Percentiles rank a stretch among this genome's conserved stretches.
phyloP scores from a whole-genome alignment of 2,329 filamentous ascomycete species.

The Fonsecaea erecta region DNA sequence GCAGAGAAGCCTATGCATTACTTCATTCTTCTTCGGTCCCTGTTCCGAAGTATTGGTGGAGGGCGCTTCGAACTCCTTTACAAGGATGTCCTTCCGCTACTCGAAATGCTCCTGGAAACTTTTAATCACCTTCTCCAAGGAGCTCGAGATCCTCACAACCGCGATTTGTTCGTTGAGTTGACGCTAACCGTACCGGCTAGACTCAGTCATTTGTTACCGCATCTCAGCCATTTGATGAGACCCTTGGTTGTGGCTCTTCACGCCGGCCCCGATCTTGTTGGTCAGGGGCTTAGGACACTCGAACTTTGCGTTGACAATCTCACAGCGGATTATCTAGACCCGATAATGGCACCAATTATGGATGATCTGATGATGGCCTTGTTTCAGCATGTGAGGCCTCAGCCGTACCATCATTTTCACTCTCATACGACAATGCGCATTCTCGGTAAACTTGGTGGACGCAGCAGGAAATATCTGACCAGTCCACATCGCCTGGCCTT shows the following conservation, averaged over 20 bases:
- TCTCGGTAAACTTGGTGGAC: constrained; percentile 90
- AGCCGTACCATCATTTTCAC: constrained; percentile 96
- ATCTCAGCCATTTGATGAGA: constrained; percentile 95
- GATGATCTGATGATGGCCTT: constrained; percentile 97
- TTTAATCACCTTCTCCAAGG: constrained; percentile 93
- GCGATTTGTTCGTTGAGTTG: constrained; percentile 95
- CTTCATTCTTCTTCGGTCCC: constrained; percentile 85
- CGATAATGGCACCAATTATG: constrained; percentile 98
- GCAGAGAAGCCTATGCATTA: constrained; percentile 99
- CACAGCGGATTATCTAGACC: constrained; percentile 95
- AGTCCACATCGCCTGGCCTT: constrained; percentile 83
- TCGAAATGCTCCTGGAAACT: constrained; percentile 97
- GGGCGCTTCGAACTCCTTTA: constrained; percentile 97
- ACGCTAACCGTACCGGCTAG: constrained; percentile 94
- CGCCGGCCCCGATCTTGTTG: constrained; percentile 89
- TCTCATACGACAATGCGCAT: constrained; percentile 98
- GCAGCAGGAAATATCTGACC: constrained; percentile 94
- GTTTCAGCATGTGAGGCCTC: constrained; percentile 91
- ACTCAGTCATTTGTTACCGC: constrained; percentile 90
- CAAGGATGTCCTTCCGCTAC: constrained; percentile 91
- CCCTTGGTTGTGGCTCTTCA: constrained; percentile 93
- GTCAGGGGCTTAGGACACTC: constrained; percentile 87
- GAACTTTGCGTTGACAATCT: constrained; percentile 98
- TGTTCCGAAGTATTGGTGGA: constrained; percentile 96
- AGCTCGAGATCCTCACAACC: constrained; percentile 84